phyloP scores from a whole-genome alignment of 306 rosid species.

The Comarum palustre region DNA sequence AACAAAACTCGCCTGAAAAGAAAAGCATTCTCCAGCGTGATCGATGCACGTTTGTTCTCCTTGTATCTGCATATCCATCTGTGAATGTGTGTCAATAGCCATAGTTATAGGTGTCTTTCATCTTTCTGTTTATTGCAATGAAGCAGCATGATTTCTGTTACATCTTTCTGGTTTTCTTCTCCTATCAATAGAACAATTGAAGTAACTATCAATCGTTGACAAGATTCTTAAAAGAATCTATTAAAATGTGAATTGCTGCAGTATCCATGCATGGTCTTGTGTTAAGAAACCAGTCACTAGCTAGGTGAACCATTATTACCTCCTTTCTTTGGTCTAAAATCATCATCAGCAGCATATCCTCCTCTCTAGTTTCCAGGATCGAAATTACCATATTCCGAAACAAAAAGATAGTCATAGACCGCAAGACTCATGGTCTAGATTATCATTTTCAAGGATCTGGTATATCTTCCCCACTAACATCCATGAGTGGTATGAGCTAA shows the following conservation, averaged over 20 bases:
- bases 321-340: slow-evolving; percentile 16
- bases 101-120: neutral
- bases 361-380: neutral
- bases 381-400: neutral
- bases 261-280: neutral
- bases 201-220: neutral
- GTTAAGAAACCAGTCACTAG: slow-evolving; percentile 5
- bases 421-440: neutral
- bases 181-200: too few species aligned
- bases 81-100: neutral
- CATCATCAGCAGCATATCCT: slow-evolving; percentile 10
- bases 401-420: slow-evolving; percentile 7
- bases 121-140: neutral
- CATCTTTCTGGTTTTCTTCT: neutral
- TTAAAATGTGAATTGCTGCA: slow-evolving; percentile 1
- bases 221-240: neutral
- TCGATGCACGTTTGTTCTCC: neutral
- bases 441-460: slow-evolving; percentile 22
- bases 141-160: neutral
- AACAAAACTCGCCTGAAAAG: slow-evolving; percentile 5
- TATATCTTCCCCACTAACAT: slow-evolving; percentile 7
- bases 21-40: neutral
- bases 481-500: slow-evolving; percentile 13
- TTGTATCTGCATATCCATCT: slow-evolving; percentile 5
- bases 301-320: slow-evolving; percentile 22